Evolutionary conservation across 208 protist genomes (phyloP), one percentile per base, ranked within the genome.

Genomic region (Trypanosoma vivax): DNA sequence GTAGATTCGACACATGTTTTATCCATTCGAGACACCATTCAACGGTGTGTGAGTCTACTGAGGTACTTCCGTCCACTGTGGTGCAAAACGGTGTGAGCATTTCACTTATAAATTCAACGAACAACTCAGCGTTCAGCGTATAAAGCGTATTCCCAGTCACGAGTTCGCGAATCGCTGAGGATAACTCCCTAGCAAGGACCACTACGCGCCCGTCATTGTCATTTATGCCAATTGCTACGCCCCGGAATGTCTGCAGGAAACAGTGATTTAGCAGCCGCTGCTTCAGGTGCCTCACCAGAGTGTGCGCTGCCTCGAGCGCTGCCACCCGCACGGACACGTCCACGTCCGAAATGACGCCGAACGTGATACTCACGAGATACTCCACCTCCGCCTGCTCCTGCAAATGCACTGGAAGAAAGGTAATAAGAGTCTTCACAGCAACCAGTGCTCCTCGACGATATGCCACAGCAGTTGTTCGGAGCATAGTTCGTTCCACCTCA

Each of bases 1-100:
- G 69, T 33, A 83, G 59, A 52, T 76, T 76, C 7, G 76, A 50
- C 19, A 87, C 66, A 51, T 79, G 66, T 19, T 56, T 33, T 38
- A 82, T 66, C 83, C 77, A 86, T 28, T 73, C 71, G 1, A 90
- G 56, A 16, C 69, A 48, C 79, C 83, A 90, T 30, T 61, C 24
- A 7, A 75, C 29, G 31, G 61, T 33, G 13, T 28, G 23, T 45
- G 50, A 40, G 37, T 70, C 73, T 47, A n/a, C 39, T 27, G 16
- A 23, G 7, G n/a, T 14, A 5, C 40, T 21, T 24, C 33, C 37
- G 7, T 18, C 40, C 37, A 27, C 42, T 27, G 31, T 38, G n/a
- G 61, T 34, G 42, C 38, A 18, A 56, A 62, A 71, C 23, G 63
- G 70, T 46, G 39, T 47, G 29, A 89, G 40, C 24, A 62, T 70